These are phyloP conservation scores for Aspergillus sclerotiicarbonarius DNA, from an alignment of 495 filamentous ascomycete species.

Conservation along the genomic window DNA sequence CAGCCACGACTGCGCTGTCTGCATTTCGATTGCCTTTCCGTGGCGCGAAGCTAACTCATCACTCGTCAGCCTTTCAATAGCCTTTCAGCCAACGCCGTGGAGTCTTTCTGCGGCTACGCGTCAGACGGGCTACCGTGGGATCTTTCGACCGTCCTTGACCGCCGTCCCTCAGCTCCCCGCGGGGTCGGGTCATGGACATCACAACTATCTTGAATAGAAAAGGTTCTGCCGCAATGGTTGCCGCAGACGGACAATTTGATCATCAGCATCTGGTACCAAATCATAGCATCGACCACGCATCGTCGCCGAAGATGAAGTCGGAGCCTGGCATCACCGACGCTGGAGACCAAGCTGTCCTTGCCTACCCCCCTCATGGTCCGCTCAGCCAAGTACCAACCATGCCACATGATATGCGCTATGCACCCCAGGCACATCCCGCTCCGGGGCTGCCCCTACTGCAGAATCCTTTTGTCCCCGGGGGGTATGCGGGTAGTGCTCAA, in stretches of 20 bases:
- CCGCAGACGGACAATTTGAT: constrained; percentile 49
- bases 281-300: constrained; percentile 37
- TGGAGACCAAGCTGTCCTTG: constrained; percentile 59
- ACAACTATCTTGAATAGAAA: constrained; percentile 67
- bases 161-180: constrained; percentile 32
- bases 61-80: constrained; percentile 3
- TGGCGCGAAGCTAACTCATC: background rate
- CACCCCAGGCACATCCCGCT: constrained; percentile 54
- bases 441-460: constrained; percentile 58
- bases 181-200: constrained; percentile 63
- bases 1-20: background rate
- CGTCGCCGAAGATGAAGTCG: constrained; percentile 54
- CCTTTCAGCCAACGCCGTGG: constrained; percentile 11
- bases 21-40: background rate
- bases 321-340: constrained; percentile 71
- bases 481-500: constrained; percentile 34
- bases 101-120: constrained; percentile 19
- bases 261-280: constrained; percentile 56
- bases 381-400: constrained; percentile 49
- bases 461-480: constrained; percentile 43
- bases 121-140: constrained; percentile 24
- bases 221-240: constrained; percentile 53
- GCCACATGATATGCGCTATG: constrained; percentile 51
- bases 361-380: constrained; percentile 54
- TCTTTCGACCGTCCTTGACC: constrained; percentile 30